These are phyloP conservation scores for Lipomyces orientalis DNA, from an alignment of 805 yeast genomes.

Conservation along the genomic window DNA sequence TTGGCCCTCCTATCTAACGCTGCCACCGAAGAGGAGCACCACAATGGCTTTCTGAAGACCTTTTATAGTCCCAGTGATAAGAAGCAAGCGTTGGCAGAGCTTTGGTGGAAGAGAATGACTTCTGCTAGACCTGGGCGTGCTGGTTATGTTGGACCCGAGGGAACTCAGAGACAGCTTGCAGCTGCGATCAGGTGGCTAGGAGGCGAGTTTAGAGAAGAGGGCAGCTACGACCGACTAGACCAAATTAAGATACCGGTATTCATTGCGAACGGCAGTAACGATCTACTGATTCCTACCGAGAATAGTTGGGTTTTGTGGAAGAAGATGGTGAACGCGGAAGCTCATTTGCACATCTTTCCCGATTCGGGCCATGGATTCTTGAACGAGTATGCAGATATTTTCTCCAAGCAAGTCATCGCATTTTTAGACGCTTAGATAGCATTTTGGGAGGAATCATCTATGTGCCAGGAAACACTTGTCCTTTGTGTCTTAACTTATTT, in stretches of 20 bases:
- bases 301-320: conserved; percentile 1
- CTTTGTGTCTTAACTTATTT: no score
- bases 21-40: neutral
- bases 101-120: neutral
- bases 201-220: neutral
- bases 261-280: neutral
- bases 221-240: neutral
- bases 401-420: neutral
- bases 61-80: neutral
- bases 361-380: conserved; percentile 2
- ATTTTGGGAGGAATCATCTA: neutral
- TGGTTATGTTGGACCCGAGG: neutral
- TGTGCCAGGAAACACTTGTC: no score
- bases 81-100: neutral
- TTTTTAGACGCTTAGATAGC: neutral
- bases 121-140: neutral
- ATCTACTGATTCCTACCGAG: neutral
- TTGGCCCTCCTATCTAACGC: neutral
- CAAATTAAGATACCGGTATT: neutral
- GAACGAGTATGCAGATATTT: neutral
- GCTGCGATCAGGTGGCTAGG: neutral
- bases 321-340: neutral
- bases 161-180: neutral
- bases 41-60: neutral
- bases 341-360: neutral